Percentiles rank a stretch among this genome's conserved stretches.
phyloP scores from a whole-genome alignment of 164 flowering plant genomes.

The Euptelea pleiosperma region DNA sequence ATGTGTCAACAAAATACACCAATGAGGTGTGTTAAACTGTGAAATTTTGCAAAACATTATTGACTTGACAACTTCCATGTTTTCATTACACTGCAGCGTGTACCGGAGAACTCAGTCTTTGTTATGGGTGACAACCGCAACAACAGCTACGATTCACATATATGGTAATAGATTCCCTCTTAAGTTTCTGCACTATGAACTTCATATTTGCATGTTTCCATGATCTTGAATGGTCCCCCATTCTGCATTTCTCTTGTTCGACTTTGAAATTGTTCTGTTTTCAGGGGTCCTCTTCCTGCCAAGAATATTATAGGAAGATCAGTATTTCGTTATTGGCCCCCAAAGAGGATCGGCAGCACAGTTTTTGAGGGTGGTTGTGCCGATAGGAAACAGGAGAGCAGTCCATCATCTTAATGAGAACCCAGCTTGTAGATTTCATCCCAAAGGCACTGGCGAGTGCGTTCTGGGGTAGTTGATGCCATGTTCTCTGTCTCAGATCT shows the following conservation, averaged over 20 bases:
- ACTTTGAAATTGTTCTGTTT: neutral
- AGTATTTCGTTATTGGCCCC: slow-evolving; percentile 90
- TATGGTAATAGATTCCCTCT: slow-evolving; percentile 53
- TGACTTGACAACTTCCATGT: neutral
- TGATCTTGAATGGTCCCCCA: neutral
- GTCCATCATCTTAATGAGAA: slow-evolving; percentile 2
- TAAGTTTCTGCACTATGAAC: neutral
- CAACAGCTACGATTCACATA: slow-evolving; percentile 97
- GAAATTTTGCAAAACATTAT: neutral
- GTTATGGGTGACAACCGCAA: slow-evolving; percentile 99
- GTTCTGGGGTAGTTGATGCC: too few species aligned
- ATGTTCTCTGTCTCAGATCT: too few species aligned
- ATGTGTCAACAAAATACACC: too few species aligned
- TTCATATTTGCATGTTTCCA: neutral
- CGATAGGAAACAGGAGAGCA: slow-evolving; percentile 43
- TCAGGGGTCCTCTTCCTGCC: slow-evolving; percentile 91
- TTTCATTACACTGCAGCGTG: slow-evolving; percentile 42
- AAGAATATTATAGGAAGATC: slow-evolving; percentile 95
- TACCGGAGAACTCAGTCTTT: slow-evolving; percentile 84
- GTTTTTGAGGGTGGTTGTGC: slow-evolving; percentile 57
- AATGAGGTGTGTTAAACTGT: too few species aligned
- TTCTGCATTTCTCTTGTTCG: neutral
- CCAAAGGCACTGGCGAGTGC: too few species aligned
- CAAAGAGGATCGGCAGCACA: slow-evolving; percentile 74
- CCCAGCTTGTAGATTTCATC: too few species aligned